phyloP scores from a whole-genome alignment of 1,284 basidiomycete species.

The Anthracocystis panici-leucophaei region DNA sequence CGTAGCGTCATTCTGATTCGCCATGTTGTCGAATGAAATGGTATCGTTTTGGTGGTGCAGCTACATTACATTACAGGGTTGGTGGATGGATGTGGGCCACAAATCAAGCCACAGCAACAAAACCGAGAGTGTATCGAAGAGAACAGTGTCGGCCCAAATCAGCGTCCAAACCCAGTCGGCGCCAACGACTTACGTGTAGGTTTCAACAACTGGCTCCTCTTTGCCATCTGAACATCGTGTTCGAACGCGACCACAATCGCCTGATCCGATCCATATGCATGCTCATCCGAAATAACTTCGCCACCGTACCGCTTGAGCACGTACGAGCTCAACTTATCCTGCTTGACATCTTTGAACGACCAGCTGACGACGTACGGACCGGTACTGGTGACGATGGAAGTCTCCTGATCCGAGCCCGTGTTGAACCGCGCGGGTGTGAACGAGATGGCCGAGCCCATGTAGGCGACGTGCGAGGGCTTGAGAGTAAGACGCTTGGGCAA shows the following conservation, averaged over 20 bases:
- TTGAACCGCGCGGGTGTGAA: constrained; percentile 98
- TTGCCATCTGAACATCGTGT: constrained; percentile 92
- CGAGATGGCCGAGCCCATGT: constrained; percentile 88
- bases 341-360: constrained; percentile 96
- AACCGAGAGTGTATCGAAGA: not conserved
- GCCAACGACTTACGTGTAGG: constrained; percentile 80
- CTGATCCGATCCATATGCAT: constrained; percentile 80
- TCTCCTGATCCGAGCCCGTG: constrained; percentile 81
- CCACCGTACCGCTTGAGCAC: constrained; percentile 83
- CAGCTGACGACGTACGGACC: constrained; percentile 86
- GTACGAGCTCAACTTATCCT: constrained; percentile 88
- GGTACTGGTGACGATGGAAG: constrained; percentile 94
- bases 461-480: constrained; percentile 90
- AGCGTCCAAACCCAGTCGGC: constrained; percentile 45
- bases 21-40: constrained; percentile 3
- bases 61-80: constrained; percentile 27
- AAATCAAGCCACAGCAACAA: not conserved
- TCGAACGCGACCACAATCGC: constrained; percentile 93
- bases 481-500: constrained; percentile 89
- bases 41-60: constrained; percentile 14
- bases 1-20: not conserved
- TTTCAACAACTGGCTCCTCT: constrained; percentile 89
- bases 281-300: constrained; percentile 57
- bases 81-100: not conserved
- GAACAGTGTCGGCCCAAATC: constrained; percentile 17